Evolutionary conservation across 2,329 filamentous ascomycete genomes (phyloP), one percentile per base, ranked within the genome.

Genomic region (Ceratocystis ficicola): DNA sequence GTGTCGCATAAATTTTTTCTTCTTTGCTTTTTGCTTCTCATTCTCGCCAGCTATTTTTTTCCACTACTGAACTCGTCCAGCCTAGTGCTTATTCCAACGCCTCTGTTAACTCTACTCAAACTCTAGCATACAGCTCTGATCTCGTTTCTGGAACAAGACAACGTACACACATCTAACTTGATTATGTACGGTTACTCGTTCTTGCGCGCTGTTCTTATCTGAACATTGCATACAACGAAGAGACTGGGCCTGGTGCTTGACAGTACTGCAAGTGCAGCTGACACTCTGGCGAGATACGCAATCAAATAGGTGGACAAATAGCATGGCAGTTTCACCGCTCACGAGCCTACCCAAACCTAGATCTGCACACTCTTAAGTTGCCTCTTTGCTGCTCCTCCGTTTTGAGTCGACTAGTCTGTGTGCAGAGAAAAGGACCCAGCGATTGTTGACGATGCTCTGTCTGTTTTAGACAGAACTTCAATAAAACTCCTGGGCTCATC

Each of bases 281-380:
- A 25, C n/a, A 41, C 36, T 41, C 36, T 12, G 36, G 36, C 36
- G 10, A 41, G 36, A 44, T 62, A 12, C 15, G 30, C 36, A 41
- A 61, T 41, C 36, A 41, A 41, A 12, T 41, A 41, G 36, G 36
- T 8, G 10, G 36, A 12, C 36, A 41, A 4, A 41, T 41, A 12
- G 36, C 1, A 41, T 41, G 8, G 8, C 10, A 3, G 36, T 12
- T 41, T 41, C 36, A 41, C 36, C 10, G 36, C 36, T 41, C 36
- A 12, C 3, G 3, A 41, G 28, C 36, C 44, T 22, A n/a, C 12
- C 22, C 44, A 22, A 25, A 41, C 28, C 15, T 28, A 7, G 30
- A 71, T 75, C 75, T 88, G 90, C 90, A 93, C 88, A 87, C 89
- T 88, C 87, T 95, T 96, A 88, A 96, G 91, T 94, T 95, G 89